Evolutionary conservation across 2,329 filamentous ascomycete species (phyloP), one percentile per base, ranked within the genome.

Genomic region (Neobulgaria alba): DNA sequence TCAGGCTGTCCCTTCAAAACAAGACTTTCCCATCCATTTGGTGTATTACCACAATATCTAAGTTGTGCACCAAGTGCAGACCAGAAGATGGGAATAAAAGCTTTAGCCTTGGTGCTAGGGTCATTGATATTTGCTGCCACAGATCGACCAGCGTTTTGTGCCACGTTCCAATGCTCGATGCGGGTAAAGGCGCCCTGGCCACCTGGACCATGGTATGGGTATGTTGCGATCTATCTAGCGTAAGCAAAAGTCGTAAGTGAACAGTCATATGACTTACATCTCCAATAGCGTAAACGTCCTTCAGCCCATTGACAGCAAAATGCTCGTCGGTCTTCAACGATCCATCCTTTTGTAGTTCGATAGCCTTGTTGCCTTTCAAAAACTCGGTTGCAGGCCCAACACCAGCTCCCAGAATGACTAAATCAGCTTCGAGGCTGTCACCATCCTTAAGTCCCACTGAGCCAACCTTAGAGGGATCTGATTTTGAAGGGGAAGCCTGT

Each of bases 151-250:
- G 85, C 72, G 57, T 96, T 95, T 59, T 96, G 92, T 3, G 92
- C 92, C 2, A 98, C 92, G 63, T 95, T 90, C 92, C 92, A 98
- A 62, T 98, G 92, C 69, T 98, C 92, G 58, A 96, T 95, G 48
- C 92, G 82, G 1, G 83, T 77, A 14, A 73, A 72, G 33, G 71
- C 72, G 47, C 85, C 86, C 12, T 82, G 73, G 18, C 86, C 82
- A 17, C 85, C 88, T 0, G 92, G 92, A 1, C 92, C 92, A 61
- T 86, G 75, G 67, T 98, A 98, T 0, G 92, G 92, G 63, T 87
- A 95, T 0, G 85, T 89, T 10, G 92, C 89, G 47, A 98, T 96
- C 23, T 26, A 26, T 12, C 12, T 26, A 12, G 23, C 7, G 23
- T 26, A 7, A 26, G 23, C 7, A 12, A 12, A 7, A 12, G 23